These are phyloP conservation scores for Nothophytophthora sp. DNA, from an alignment of 352 stramenopile species.

Conservation along the genomic window DNA sequence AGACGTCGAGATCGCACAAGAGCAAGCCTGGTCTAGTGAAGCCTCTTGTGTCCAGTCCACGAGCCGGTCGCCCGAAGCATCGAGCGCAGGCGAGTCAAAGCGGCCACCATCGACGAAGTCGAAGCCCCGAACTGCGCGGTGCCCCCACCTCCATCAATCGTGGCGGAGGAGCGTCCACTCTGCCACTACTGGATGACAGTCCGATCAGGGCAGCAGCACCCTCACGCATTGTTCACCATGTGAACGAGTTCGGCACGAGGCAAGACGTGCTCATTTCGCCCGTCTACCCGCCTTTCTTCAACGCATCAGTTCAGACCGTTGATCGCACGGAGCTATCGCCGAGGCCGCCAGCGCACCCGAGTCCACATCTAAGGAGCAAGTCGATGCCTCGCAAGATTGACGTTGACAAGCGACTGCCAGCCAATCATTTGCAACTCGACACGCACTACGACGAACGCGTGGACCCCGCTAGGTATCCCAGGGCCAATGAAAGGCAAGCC, in stretches of 20 bases:
- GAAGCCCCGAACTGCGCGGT: too few relatives aligned
- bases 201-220: neutral
- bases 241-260: conserved; percentile 66
- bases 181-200: conserved; percentile 24
- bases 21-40: conserved; percentile 17
- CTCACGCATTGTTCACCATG: conserved; percentile 53
- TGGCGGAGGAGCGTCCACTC: neutral
- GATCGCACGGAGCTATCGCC: conserved; percentile 3
- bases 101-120: conserved; percentile 9
- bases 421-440: conserved; percentile 17
- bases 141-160: conserved; percentile 2
- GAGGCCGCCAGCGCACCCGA: conserved; percentile 11
- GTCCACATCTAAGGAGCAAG: conserved; percentile 7
- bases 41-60: conserved; percentile 20
- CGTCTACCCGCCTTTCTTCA: conserved; percentile 54
- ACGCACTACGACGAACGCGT: conserved; percentile 34
- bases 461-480: conserved; percentile 7
- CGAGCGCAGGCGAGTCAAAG: conserved; percentile 21
- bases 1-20: conserved; percentile 13
- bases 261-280: conserved; percentile 66
- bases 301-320: neutral
- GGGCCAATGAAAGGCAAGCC: conserved; percentile 3
- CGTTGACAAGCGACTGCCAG: conserved; percentile 2
- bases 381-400: conserved; percentile 7
- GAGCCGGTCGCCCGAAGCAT: conserved; percentile 23